A percentile compares a stretch with the other conserved stretches of the same genome.
Conservation (phyloP, 2,329 filamentous ascomycete species). For the Endoconidiophora laricicola region DNA sequence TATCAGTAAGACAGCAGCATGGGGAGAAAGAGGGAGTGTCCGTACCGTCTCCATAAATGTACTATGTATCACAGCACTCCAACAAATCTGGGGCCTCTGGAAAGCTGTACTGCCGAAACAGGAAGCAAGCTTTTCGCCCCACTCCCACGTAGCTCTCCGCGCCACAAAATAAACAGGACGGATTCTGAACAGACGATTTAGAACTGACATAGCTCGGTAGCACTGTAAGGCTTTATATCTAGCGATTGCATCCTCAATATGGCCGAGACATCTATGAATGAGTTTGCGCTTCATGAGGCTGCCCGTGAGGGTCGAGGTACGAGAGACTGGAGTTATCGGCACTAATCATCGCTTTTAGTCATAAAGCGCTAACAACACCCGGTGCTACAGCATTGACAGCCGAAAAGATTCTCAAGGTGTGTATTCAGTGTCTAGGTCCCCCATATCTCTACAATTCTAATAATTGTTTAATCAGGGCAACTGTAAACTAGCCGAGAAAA, state of each 20-base stretch:
- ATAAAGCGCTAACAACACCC: neutral
- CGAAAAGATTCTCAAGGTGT: constrained; percentile 8
- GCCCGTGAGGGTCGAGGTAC: constrained; percentile 70
- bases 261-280: constrained; percentile 23
- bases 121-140: too few species aligned
- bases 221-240: too few species aligned
- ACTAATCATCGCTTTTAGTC: neutral
- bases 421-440: neutral
- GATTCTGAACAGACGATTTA: too few species aligned
- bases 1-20: too few species aligned
- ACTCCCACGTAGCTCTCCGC: too few species aligned
- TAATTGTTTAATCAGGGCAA: constrained; percentile 40
- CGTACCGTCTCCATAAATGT: too few species aligned
- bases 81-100: too few species aligned
- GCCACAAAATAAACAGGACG: too few species aligned
- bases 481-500: constrained; percentile 52
- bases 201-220: too few species aligned
- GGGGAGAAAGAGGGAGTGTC: too few species aligned
- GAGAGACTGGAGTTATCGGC: constrained; percentile 15
- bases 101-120: too few species aligned
- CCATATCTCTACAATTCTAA: neutral
- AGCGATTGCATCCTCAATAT: neutral
- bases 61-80: too few species aligned
- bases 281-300: constrained; percentile 75
- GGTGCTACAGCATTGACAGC: neutral